These are phyloP conservation scores for Claviceps digitariae DNA, from an alignment of 2,329 filamentous ascomycete genomes.

Conservation along the genomic window DNA sequence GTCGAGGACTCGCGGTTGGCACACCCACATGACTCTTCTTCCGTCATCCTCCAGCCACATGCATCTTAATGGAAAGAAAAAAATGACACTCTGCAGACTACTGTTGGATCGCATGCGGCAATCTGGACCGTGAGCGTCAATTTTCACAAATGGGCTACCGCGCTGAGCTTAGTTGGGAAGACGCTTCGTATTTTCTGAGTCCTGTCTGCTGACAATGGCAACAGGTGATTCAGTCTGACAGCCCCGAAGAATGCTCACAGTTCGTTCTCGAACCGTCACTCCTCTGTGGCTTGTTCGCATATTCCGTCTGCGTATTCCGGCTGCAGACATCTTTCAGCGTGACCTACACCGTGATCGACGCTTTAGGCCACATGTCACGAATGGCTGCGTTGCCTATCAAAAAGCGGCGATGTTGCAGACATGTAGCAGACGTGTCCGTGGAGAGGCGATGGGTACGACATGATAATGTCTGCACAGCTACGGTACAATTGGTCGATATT, in stretches of 20 bases:
- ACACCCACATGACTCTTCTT: not conserved
- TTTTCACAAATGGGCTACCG: too few relatives aligned
- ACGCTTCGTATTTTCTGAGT: not conserved
- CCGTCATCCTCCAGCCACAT: too few relatives aligned
- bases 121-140: not conserved
- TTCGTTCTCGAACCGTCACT: not conserved
- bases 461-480: too few relatives aligned
- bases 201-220: not conserved
- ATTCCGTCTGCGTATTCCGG: not conserved
- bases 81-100: not conserved
- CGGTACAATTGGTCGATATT: too few relatives aligned
- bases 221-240: not conserved
- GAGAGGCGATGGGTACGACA: too few relatives aligned
- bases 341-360: not conserved
- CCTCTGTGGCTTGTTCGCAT: not conserved
- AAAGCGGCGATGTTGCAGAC: too few relatives aligned
- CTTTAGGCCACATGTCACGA: too few relatives aligned
- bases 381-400: too few relatives aligned
- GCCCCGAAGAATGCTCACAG: not conserved
- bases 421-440: too few relatives aligned
- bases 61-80: not conserved
- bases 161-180: not conserved
- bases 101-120: not conserved
- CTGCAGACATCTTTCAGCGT: not conserved
- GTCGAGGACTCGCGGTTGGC: not conserved